These are phyloP conservation scores for Eucalyptus marginata DNA, from an alignment of 345 rosid species.

Conservation along the genomic window DNA sequence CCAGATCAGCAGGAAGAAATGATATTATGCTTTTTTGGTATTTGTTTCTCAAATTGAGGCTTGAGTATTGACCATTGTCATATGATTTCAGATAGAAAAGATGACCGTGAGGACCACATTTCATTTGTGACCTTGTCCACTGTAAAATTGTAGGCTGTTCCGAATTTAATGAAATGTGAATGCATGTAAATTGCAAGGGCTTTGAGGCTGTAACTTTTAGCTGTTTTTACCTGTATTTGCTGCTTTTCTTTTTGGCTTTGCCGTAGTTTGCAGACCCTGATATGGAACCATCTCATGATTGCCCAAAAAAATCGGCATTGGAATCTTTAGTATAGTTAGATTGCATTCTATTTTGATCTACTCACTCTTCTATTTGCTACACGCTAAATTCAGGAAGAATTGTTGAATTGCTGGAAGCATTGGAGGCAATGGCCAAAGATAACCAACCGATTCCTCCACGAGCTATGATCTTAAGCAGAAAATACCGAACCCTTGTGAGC, in stretches of 20 bases:
- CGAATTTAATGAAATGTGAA: not conserved
- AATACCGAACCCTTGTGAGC: slow-evolving; percentile 87
- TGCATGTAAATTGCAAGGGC: not conserved
- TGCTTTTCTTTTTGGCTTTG: not conserved
- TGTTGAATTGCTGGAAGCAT: slow-evolving; percentile 80
- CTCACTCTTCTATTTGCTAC: not conserved
- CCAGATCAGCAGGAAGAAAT: not conserved
- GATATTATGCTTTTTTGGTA: not conserved
- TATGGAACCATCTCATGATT: not conserved
- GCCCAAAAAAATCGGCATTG: not conserved
- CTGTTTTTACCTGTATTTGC: not conserved
- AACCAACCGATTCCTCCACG: slow-evolving; percentile 76
- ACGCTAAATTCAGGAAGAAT: slow-evolving; percentile 65
- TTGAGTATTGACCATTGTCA: not conserved
- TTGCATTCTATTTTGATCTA: not conserved
- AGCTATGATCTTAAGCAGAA: slow-evolving; percentile 92
- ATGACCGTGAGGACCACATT: not conserved
- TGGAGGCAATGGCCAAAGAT: slow-evolving; percentile 81
- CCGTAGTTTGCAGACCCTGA: not conserved
- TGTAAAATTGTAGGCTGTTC: not conserved
- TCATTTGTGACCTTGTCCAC: not conserved
- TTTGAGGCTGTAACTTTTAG: not conserved
- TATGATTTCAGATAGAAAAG: not conserved
- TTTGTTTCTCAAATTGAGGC: not conserved
- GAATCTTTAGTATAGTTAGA: not conserved